Evolutionary conservation across 495 filamentous ascomycete species (phyloP).

Genomic region (Penicillium desertorum): DNA sequence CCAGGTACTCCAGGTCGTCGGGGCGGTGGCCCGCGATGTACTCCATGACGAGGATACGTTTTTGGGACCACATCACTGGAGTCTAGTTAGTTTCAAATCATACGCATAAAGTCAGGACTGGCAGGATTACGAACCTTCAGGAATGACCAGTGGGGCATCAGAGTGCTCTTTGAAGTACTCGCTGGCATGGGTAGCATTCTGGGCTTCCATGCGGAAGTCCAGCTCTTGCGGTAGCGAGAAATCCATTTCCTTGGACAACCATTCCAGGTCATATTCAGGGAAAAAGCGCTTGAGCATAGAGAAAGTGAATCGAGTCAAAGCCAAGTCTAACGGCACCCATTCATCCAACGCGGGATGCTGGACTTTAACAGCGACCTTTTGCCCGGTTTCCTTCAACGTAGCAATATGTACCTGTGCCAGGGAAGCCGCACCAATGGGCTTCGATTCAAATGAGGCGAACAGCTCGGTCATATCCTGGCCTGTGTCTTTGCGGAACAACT

Average conservation of each 20-base stretch:
- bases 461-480: slow-evolving; percentile 74
- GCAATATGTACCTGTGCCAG: slow-evolving; percentile 94
- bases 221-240: slow-evolving; percentile 85
- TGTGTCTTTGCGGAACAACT: slow-evolving; percentile 83
- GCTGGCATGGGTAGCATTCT: slow-evolving; percentile 76
- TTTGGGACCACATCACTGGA: slow-evolving; percentile 80
- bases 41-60: slow-evolving; percentile 93
- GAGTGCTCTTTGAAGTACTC: slow-evolving; percentile 73
- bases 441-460: slow-evolving; percentile 76
- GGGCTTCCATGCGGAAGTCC: slow-evolving; percentile 82
- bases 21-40: slow-evolving; percentile 82
- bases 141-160: slow-evolving; percentile 78
- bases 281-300: slow-evolving; percentile 88
- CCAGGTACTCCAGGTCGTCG: slow-evolving; percentile 85
- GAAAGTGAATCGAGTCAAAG: slow-evolving; percentile 85
- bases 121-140: slow-evolving; percentile 51
- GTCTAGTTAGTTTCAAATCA: slow-evolving; percentile 17
- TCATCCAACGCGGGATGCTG: slow-evolving; percentile 90
- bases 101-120: neutral
- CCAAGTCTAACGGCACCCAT: slow-evolving; percentile 88
- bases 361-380: slow-evolving; percentile 95
- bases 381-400: slow-evolving; percentile 77
- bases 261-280: slow-evolving; percentile 95
- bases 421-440: slow-evolving; percentile 88
- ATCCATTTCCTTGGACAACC: slow-evolving; percentile 93